Evolutionary conservation across 495 filamentous ascomycete genomes (phyloP).

Genomic region (Xylaria palmicola): DNA sequence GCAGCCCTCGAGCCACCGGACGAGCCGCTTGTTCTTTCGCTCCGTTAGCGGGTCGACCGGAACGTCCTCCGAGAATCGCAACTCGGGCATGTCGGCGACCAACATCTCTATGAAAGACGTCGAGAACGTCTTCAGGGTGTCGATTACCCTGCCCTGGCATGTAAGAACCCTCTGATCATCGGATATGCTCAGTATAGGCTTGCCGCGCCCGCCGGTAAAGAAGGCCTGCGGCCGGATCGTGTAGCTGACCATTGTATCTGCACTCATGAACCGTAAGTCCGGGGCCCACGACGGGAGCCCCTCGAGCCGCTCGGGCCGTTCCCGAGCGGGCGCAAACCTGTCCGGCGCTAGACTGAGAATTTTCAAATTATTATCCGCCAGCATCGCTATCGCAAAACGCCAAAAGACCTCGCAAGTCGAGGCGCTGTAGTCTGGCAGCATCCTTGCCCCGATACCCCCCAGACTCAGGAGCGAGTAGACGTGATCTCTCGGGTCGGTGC

Average conservation of each 20-base stretch:
- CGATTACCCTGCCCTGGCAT: slow-evolving; percentile 22
- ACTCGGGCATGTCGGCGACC: background rate
- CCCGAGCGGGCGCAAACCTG: no score
- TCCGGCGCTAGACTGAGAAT: slow-evolving; percentile 17
- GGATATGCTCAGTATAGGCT: slow-evolving; percentile 18
- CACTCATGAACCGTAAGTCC: slow-evolving; percentile 17
- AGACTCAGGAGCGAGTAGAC: slow-evolving; percentile 24
- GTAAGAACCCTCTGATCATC: slow-evolving; percentile 14
- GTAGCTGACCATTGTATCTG: slow-evolving; percentile 22
- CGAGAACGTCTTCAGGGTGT: slow-evolving; percentile 11
- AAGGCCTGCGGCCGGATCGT: slow-evolving; percentile 26
- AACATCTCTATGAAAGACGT: slow-evolving; percentile 2
- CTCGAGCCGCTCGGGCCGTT: background rate
- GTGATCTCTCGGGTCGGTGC: slow-evolving; percentile 22
- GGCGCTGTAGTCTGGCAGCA: slow-evolving; percentile 13
- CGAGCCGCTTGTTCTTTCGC: background rate
- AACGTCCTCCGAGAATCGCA: background rate
- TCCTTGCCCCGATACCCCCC: background rate
- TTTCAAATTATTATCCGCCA: slow-evolving; percentile 14
- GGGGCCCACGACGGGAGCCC: slow-evolving; percentile 31
- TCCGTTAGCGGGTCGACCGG: background rate
- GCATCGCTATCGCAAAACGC: slow-evolving; percentile 12
- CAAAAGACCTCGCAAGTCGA: slow-evolving; percentile 8
- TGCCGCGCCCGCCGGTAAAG: slow-evolving; percentile 18
- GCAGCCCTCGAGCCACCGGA: background rate